Percentiles rank a stretch among this genome's conserved stretches.
Conservation (phyloP, 805 yeast species). For the Pichia eremophila region DNA sequence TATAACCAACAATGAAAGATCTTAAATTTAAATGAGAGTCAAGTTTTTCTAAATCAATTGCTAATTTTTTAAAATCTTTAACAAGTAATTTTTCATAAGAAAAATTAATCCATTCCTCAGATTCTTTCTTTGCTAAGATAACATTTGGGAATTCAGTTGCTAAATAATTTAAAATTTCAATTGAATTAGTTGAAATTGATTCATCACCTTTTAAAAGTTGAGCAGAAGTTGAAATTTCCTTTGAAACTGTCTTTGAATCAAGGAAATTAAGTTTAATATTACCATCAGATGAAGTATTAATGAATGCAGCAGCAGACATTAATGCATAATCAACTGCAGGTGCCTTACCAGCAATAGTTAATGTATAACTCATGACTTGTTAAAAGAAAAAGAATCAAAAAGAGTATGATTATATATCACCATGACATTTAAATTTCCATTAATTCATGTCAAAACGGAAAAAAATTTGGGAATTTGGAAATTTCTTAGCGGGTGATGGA, state of each 20-base stretch:
- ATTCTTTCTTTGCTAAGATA: conserved; percentile 27
- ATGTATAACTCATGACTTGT: conserved; percentile 30
- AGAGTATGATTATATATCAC: too few relatives aligned
- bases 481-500: too few relatives aligned
- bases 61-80: conserved; percentile 82
- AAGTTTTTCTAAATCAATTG: conserved; percentile 67
- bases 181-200: conserved; percentile 30
- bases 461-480: too few relatives aligned
- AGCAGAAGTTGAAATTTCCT: conserved; percentile 30
- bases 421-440: too few relatives aligned
- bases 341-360: conserved; percentile 80
- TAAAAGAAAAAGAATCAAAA: background rate
- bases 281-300: conserved; percentile 43
- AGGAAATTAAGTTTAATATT: conserved; percentile 54
- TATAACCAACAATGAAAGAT: conserved; percentile 63
- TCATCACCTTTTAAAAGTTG: conserved; percentile 37
- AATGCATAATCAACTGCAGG: conserved; percentile 72
- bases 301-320: conserved; percentile 67
- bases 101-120: conserved; percentile 57
- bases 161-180: conserved; percentile 39
- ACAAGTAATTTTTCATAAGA: conserved; percentile 61
- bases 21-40: conserved; percentile 81
- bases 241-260: conserved; percentile 61
- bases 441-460: too few relatives aligned
- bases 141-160: conserved; percentile 44